Conservation (phyloP, 1,284 basidiomycete species). For the Pascua guehoae region DNA sequence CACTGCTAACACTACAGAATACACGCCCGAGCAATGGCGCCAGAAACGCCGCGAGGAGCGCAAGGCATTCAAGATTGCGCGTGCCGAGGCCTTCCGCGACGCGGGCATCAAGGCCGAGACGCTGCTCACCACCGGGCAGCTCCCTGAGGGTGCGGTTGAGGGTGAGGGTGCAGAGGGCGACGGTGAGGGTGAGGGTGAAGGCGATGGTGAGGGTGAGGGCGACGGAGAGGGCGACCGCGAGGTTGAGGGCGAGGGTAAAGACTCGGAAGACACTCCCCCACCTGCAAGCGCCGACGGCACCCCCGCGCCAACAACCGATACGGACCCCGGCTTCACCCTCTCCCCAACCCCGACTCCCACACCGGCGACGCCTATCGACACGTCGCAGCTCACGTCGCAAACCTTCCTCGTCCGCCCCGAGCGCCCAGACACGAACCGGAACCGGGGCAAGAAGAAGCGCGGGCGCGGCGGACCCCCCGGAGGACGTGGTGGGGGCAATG, state of each 20-base stretch:
- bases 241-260: constrained; percentile 4
- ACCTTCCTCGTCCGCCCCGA: constrained; percentile 48
- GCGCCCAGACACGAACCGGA: constrained; percentile 44
- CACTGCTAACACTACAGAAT: no score
- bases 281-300: no score
- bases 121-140: constrained; percentile 32
- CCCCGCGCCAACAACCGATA: no score
- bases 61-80: constrained; percentile 84
- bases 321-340: no score
- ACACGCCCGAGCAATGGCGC: constrained; percentile 67
- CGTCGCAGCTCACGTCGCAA: constrained; percentile 38
- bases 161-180: not conserved
- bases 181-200: not conserved
- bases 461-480: constrained; percentile 53
- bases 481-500: constrained; percentile 51
- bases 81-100: constrained; percentile 52
- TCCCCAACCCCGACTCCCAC: no score
- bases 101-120: constrained; percentile 49
- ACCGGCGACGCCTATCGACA: no score
- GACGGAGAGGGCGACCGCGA: not conserved
- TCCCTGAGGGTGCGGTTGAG: constrained; percentile 15
- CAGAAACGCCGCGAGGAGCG: constrained; percentile 78
- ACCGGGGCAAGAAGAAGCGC: constrained; percentile 55
- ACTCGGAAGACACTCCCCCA: not conserved
- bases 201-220: constrained; percentile 2